Evolutionary conservation across 2,329 filamentous ascomycete genomes (phyloP), one percentile per base, ranked within the genome.

Genomic region (Gnomoniopsis smithogilvyi): DNA sequence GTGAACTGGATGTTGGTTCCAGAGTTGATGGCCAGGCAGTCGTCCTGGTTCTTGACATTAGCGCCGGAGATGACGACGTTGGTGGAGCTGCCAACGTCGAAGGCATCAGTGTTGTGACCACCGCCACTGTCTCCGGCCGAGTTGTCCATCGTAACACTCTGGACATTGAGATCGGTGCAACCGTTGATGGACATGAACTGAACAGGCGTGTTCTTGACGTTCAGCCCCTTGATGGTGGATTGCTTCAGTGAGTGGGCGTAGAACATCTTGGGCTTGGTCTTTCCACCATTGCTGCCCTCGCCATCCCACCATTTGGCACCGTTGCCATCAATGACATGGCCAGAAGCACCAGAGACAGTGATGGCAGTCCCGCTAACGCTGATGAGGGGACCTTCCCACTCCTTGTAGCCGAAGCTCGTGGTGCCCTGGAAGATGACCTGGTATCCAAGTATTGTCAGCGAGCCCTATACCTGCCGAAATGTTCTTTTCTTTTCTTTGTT

Each of bases 1-100:
- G 70, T 76, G 68, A 81, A 80, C 52, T 72, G 74, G 62, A 81
- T 80, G 66, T 79, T 72, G 34, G 70, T 75, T 1, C 78, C 79
- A 2, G 80, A 83, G 73, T 84, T 86, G 63, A 83, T 67, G 30
- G 83, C 82, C 12, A 86, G 72, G 64, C 83, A 86, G 66, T 86
- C 83, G 58, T 86, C 83, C 70, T 86, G 83, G 74, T 86, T 86
- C 67, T 82, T 77, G 55, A 86, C 74, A 33, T 73, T 76, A 34
- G 81, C 80, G 34, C 78, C 78, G 17, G 73, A 74, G 62, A 86
- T 85, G 60, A 73, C 76, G 19, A 86, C 73, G 45, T 75, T 75
- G 19, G 67, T 73, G 36, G 77, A 82, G 45, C 68, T 72, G 52
- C 80, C 79, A 50, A 86, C 76, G 59, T 86, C 82, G 63, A 86